Conservation (phyloP, 208 protist species). For the Balamuthia mandrillaris region DNA sequence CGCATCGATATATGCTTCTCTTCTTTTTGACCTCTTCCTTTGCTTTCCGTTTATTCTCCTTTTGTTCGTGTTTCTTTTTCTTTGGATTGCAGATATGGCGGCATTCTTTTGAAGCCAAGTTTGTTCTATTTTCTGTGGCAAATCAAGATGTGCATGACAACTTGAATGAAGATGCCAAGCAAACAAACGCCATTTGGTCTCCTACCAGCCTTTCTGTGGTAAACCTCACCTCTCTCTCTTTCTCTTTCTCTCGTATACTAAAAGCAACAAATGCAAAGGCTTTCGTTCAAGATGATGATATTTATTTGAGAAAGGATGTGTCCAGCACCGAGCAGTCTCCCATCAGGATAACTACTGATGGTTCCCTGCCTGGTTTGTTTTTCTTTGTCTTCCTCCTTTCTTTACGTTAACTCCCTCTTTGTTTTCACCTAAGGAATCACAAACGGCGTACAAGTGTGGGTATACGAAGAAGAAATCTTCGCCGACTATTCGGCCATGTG, state of each 20-base stretch:
- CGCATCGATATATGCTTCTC: background rate
- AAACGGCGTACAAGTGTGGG: background rate
- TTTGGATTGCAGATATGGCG: background rate
- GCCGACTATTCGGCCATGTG: background rate
- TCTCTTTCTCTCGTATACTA: background rate
- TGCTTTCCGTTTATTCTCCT: background rate
- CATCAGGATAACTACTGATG: background rate
- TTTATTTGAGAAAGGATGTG: background rate
- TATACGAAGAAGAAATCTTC: conserved; percentile 1
- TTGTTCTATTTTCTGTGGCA: background rate
- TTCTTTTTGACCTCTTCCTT: background rate
- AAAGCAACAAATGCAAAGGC: background rate
- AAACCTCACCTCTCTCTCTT: background rate
- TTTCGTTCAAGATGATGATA: background rate
- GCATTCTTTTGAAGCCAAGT: conserved; percentile 4
- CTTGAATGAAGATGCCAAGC: background rate
- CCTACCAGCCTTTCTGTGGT: background rate
- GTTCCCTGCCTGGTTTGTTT: background rate
- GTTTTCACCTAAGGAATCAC: background rate
- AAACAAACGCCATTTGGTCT: background rate
- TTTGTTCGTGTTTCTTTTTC: background rate
- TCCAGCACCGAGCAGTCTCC: too few relatives aligned
- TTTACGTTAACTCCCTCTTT: background rate
- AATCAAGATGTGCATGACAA: background rate
- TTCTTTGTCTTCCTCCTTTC: background rate